Conservation (phyloP, 2,329 filamentous ascomycete genomes). For the Aspergillus sp. region DNA sequence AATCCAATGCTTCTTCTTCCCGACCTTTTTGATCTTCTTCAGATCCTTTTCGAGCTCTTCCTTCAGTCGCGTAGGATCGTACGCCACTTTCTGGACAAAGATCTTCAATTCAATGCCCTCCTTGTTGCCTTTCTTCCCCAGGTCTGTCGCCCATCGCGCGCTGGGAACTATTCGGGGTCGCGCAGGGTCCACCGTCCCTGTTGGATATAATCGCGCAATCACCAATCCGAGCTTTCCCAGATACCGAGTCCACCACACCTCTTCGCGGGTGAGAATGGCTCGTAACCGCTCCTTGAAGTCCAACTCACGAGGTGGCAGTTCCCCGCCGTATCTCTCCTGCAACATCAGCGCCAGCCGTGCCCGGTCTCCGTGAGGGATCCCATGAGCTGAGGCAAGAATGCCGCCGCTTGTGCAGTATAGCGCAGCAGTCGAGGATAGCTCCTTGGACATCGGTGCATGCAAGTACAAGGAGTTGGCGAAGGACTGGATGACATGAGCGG, state of each 20-base stretch:
- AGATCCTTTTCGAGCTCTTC: slow-evolving; percentile 22
- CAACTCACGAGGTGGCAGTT: slow-evolving; percentile 33
- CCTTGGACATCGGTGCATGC: slow-evolving; percentile 32
- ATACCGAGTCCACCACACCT: slow-evolving; percentile 36
- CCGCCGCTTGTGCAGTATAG: slow-evolving; percentile 34
- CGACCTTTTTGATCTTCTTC: slow-evolving; percentile 32
- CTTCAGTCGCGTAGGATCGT: slow-evolving; percentile 25
- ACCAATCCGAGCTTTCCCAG: slow-evolving; percentile 31
- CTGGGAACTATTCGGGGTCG: slow-evolving; percentile 25
- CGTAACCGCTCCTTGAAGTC: slow-evolving; percentile 27
- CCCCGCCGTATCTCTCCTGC: slow-evolving; percentile 32
- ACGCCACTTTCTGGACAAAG: slow-evolving; percentile 20
- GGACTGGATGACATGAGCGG: slow-evolving; percentile 25
- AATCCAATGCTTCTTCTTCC: slow-evolving; percentile 38
- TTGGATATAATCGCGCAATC: slow-evolving; percentile 31
- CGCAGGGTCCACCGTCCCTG: slow-evolving; percentile 24
- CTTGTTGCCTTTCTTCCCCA: slow-evolving; percentile 33
- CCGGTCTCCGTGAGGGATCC: slow-evolving; percentile 32
- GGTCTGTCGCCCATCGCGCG: slow-evolving; percentile 27
- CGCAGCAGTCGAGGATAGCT: slow-evolving; percentile 30
- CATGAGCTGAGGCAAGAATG: slow-evolving; percentile 31
- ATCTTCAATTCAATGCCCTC: slow-evolving; percentile 29
- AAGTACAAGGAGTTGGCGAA: slow-evolving; percentile 34
- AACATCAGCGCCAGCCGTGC: slow-evolving; percentile 34
- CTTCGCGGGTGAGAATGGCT: slow-evolving; percentile 28